Base-by-base conservation (phyloP, 2,329 filamentous ascomycete species). In the Hypoxylon sp. region DNA sequence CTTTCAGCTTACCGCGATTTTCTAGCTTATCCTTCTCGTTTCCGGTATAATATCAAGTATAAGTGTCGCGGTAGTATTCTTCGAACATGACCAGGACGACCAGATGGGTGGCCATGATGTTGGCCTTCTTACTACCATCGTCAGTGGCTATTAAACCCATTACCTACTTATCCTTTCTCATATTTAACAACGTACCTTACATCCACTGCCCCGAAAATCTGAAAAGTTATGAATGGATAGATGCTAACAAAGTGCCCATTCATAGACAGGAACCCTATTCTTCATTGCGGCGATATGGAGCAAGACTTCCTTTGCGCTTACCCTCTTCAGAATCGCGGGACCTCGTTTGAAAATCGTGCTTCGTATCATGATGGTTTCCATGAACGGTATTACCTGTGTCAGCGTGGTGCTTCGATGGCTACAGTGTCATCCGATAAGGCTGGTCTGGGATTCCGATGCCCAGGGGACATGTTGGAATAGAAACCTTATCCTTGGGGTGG, bases 271-370 rank as follows among this genome's bases (percentile, higher is more conserved):
- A 53, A 74, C 75, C 22, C 64, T 77, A 42, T 75, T 78, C 19
- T 74, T 82, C 44, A 59, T 80, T 22, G 75, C 76, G 4, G 73
- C 80, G 37, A 74, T 76, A 13, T 81, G 76, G 78, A 80, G 78
- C 65, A 82, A 82, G 66, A 81, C 80, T 0, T 80, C 80, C 1
- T 81, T 82, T 47, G 79, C 78, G 8, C 56, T 81, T 3, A 80
- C 79, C 3, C 70, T 81, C 3, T 69, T 79, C 9, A 74, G 77
- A 3, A 71, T 81, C 31, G 73, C 73, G 5, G 68, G 75, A 6
- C 75, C 76, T 3, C 69, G 69, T 60, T 70, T 75, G 44, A 74
- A 72, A 37, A 52, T 52, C 3, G 59, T 76, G 8, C 71, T 81
- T n/a, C 79, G 78, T 73, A 74, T 76, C 55, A 68, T 78, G 58